phyloP scores from a whole-genome alignment of 164 flowering plant genomes.

The Magnolia kwangsiensis region DNA sequence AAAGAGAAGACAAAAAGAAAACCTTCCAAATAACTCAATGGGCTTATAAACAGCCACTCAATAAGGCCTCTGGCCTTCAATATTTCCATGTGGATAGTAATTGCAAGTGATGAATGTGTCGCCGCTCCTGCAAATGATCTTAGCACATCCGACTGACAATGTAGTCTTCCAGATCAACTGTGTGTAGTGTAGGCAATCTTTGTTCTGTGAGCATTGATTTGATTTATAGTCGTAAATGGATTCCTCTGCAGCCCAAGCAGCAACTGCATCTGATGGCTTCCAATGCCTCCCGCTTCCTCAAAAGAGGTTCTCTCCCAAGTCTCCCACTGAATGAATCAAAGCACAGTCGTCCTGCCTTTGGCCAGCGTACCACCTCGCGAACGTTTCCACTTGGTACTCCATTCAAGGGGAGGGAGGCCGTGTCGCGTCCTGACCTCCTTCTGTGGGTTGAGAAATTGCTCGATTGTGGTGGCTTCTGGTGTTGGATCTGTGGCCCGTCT shows the following conservation, averaged over 20 bases:
- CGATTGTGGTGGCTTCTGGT: no score
- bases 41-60: neutral
- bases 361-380: slow-evolving; percentile 12
- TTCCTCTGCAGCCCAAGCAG: slow-evolving; percentile 18
- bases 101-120: slow-evolving; percentile 15
- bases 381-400: slow-evolving; percentile 11
- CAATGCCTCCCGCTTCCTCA: slow-evolving; percentile 17
- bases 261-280: slow-evolving; percentile 15
- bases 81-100: slow-evolving; percentile 20
- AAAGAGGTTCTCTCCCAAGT: slow-evolving; percentile 22
- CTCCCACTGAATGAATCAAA: slow-evolving; percentile 14
- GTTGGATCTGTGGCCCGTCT: neutral
- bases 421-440: slow-evolving; percentile 6
- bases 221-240: slow-evolving; percentile 7
- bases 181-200: slow-evolving; percentile 21
- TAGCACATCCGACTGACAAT: slow-evolving; percentile 16
- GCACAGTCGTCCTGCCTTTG: slow-evolving; percentile 16
- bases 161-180: slow-evolving; percentile 20
- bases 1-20: no score
- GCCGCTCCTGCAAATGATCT: slow-evolving; percentile 9
- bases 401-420: slow-evolving; percentile 17
- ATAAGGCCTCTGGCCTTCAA: slow-evolving; percentile 1
- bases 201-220: slow-evolving; percentile 4
- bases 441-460: slow-evolving; percentile 9
- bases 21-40: no score